These are phyloP conservation scores for Rhododendron ferrugineum DNA, from an alignment of 148 eudicot species.

Conservation along the genomic window DNA sequence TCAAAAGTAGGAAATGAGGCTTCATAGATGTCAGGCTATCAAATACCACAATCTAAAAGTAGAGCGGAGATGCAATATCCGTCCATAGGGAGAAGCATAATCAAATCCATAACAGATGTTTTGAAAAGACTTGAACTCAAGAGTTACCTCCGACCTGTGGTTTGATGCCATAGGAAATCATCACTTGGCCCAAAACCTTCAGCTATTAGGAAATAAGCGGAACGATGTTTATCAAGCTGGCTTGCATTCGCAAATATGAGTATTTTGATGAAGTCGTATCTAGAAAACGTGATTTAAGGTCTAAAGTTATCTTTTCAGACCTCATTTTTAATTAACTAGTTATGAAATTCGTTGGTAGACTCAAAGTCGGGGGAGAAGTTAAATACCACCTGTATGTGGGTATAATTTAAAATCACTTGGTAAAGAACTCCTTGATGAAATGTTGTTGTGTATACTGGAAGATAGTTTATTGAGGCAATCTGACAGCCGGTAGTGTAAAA, in stretches of 20 bases:
- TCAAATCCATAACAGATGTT: not conserved
- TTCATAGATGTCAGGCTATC: not conserved
- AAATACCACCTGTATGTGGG: not conserved
- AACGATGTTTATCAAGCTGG: not conserved
- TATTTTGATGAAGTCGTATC: not conserved
- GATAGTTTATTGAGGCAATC: not conserved
- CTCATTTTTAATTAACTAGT: not conserved
- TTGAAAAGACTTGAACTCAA: not conserved
- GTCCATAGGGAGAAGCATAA: not conserved
- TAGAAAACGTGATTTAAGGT: not conserved
- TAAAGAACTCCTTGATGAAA: not conserved
- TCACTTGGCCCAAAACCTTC: not conserved
- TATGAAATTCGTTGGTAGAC: not conserved
- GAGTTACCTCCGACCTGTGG: not conserved
- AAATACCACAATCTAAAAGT: not conserved
- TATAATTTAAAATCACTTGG: not conserved
- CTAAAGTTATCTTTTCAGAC: not conserved
- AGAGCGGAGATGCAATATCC: not conserved
- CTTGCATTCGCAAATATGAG: not conserved
- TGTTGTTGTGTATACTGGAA: not conserved
- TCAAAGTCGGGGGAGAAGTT: not conserved
- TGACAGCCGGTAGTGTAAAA: not conserved
- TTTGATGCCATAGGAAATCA: not conserved
- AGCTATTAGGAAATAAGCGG: not conserved
- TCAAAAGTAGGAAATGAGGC: not conserved